Base-by-base conservation (phyloP, 2,329 filamentous ascomycete species). In the Exophiala sp. region DNA sequence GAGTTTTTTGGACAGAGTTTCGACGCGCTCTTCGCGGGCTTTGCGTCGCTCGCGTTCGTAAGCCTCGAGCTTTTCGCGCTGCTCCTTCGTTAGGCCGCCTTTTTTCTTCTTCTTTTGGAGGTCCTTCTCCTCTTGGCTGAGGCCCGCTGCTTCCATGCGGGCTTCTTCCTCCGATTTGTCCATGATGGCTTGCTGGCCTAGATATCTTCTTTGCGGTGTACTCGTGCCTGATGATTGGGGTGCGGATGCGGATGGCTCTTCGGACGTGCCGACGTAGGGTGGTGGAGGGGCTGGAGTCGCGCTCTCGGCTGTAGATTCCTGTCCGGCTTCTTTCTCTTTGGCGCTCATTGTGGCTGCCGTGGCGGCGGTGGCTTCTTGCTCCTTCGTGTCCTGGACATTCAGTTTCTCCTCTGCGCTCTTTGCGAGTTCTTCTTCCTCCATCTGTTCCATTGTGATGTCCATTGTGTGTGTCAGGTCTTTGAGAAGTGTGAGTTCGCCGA, bases 401-500 rank as follows among this genome's bases (percentile, higher is more conserved):
- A 76, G 62, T 38, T 77, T 76, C 55, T 72, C 69, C 12, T 80
- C 78, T 4, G 79, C 80, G 35, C 79, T 75, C 24, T 78, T 74
- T 2, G 70, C 77, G 2, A 75, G 74, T 42, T 82, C 84, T 58
- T 86, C 84, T 62, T 88, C 86, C 65, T 90, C 89, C 70, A 84
- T 83, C 57, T 85, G 85, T 52, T 88, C 80, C 85, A 91, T 92
- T 16, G 90, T 91, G 63, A 99, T 97, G 66, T 99, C 94, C 92
- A 99, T 97, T 41, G 91, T 96, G 66, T 91, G 90, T 14, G 92
- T 97, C 50, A 99, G 80, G 68, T 99, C 94, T 77, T 96, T 97
- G 89, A 99, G 96, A 54, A 99, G 83, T 47, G 89, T 94, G 64
- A 99, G 96, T 79, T 99, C 94, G 63, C 94, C 94, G 67, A 99